Conservation (phyloP, 2,329 filamentous ascomycete species). For the Lecanicillium sp. region DNA sequence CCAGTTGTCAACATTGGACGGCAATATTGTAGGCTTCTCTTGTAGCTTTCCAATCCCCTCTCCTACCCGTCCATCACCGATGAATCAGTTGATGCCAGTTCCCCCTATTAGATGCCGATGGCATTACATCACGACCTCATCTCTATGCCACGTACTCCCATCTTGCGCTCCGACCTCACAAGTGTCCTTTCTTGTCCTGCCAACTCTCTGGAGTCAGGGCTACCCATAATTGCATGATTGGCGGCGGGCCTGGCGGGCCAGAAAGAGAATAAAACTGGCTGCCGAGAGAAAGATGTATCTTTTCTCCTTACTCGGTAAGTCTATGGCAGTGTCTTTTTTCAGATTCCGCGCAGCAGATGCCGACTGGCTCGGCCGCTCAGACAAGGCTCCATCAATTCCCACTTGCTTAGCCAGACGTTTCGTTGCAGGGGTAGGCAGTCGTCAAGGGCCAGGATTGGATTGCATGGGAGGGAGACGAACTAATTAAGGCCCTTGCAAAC, state of each 20-base stretch:
- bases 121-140: neutral
- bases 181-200: neutral
- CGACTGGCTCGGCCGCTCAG: neutral
- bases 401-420: neutral
- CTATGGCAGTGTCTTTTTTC: neutral
- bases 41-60: no score
- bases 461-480: neutral
- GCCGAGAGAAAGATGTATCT: neutral
- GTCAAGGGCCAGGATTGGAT: neutral
- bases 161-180: neutral
- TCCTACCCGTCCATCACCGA: no score
- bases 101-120: no score
- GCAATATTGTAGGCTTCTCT: no score
- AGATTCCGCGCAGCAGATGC: neutral
- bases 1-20: no score
- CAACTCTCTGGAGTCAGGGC: neutral
- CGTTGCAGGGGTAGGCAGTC: neutral
- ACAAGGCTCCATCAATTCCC: neutral
- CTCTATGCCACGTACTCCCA: neutral
- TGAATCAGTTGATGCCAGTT: no score
- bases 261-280: no score
- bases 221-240: conserved; percentile 1
- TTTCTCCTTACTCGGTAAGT: neutral
- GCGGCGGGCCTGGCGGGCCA: conserved; percentile 2
- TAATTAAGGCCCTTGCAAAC: neutral